Evolutionary conservation across 805 yeast genomes (phyloP), one percentile per base, ranked within the genome.

Genomic region (Saturnispora quitensis): DNA sequence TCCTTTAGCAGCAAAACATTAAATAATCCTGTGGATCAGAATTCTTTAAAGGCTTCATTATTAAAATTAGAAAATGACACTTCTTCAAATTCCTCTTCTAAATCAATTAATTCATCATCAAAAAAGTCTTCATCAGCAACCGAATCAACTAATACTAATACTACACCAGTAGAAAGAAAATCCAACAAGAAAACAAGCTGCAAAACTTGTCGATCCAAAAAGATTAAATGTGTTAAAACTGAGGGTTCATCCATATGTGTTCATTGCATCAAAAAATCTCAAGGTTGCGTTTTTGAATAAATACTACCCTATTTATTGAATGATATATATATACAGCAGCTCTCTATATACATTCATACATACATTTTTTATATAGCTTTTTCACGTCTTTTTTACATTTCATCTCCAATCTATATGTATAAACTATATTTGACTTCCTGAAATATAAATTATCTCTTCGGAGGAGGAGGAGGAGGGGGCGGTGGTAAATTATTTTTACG

Each of bases 281-380:
- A 66, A 35, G 56, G 58, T 24, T 67, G 70, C 54, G 50, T 80
- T 83, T 5, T 80, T 81, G 75, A 71, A 70, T 81, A 74, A 71
- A 69, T 86, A 82, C 63, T 91, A 85, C 58, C 60, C 67, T 45
- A 62, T 20, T 12, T 34, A 25, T 45, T 7, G 35, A 44, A 15
- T 10, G 13, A 44, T 44, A 18, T 27, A 44, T 27, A 8, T n/a
- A 17, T 58, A 1, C 78, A 20, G 20, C 20, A 85, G 7, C 5
- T 20, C 18, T 10, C 15, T 38, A 38, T 27, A 25, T 36, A 40
- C 2, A 43, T 13, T 20, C 12, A 42, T 3, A 36, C 13, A 17
- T 47, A 28, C 31, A 47, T 40, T 15, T 10, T 40, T 18, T 33
- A 25, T 28, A 43, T 25, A 27, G 7, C 40, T 17, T 27, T 35